phyloP scores from a whole-genome alignment of 768 basidiomycete genomes.

The Amanita rimosa region DNA sequence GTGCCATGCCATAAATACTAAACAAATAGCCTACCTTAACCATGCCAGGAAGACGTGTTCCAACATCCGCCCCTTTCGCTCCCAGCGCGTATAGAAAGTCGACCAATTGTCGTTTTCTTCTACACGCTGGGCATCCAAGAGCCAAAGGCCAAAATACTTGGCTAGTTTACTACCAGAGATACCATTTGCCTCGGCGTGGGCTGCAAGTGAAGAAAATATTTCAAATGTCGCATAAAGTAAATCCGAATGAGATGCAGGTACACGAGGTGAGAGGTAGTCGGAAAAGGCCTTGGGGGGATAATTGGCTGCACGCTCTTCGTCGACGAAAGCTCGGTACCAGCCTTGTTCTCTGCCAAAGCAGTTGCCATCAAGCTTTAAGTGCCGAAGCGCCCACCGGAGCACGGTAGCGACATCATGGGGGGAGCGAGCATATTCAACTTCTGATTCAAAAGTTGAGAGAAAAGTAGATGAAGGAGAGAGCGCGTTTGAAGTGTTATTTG shows the following conservation, averaged over 20 bases:
- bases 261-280: constrained; percentile 42
- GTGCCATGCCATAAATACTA: too few species aligned
- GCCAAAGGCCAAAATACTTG: constrained; percentile 66
- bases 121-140: constrained; percentile 38
- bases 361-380: constrained; percentile 49
- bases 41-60: constrained; percentile 70
- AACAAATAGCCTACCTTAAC: constrained; percentile 41
- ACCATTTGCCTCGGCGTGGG: constrained; percentile 61
- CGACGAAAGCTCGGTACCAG: constrained; percentile 61
- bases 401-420: constrained; percentile 75
- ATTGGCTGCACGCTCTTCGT: constrained; percentile 43
- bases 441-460: constrained; percentile 46
- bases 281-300: constrained; percentile 60
- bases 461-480: constrained; percentile 39
- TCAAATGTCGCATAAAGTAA: constrained; percentile 48
- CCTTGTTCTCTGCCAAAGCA: constrained; percentile 50
- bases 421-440: constrained; percentile 52
- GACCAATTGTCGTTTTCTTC: constrained; percentile 47
- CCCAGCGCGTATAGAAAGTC: constrained; percentile 66
- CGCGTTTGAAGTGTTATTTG: constrained; percentile 32
- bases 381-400: constrained; percentile 71
- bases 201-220: constrained; percentile 57
- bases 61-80: constrained; percentile 55
- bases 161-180: constrained; percentile 71
- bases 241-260: constrained; percentile 48